Conservation (phyloP, 495 filamentous ascomycete species). For the Rhypophila decipiens region DNA sequence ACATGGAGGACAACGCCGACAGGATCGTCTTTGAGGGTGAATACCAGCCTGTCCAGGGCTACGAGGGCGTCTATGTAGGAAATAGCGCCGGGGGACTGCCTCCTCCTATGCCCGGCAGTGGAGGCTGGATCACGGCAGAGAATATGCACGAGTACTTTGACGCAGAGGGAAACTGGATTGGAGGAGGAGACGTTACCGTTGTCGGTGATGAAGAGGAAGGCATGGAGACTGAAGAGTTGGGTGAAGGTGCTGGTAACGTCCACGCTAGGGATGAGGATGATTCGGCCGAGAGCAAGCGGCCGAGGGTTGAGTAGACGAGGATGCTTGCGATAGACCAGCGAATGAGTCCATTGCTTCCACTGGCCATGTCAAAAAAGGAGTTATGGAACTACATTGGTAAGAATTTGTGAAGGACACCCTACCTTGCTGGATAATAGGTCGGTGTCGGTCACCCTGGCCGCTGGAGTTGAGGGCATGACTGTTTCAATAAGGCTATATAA, state of each 20-base stretch:
- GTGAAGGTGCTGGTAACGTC: conserved; percentile 37
- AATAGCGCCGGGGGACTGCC: conserved; percentile 52
- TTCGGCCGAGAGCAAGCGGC: conserved; percentile 18
- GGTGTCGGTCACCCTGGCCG: too few relatives aligned
- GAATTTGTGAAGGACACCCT: too few relatives aligned
- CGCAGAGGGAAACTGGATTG: conserved; percentile 51
- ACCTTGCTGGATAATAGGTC: too few relatives aligned
- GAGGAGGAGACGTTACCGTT: conserved; percentile 15
- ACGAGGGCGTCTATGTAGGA: conserved; percentile 38
- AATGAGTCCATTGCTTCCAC: background rate
- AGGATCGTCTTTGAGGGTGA: conserved; percentile 54
- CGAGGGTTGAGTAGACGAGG: background rate
- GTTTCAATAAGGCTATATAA: too few relatives aligned
- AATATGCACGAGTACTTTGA: conserved; percentile 77
- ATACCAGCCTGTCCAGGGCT: conserved; percentile 38
- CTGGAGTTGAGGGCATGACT: too few relatives aligned
- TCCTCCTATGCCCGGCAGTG: conserved; percentile 74
- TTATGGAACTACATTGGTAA: too few relatives aligned
- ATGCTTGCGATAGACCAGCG: background rate
- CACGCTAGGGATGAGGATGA: conserved; percentile 34
- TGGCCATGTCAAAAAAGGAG: background rate
- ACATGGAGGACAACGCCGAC: conserved; percentile 46
- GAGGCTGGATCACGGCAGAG: conserved; percentile 94
- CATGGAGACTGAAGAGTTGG: conserved; percentile 35
- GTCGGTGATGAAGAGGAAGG: conserved; percentile 12